A percentile compares a stretch with the other conserved stretches of the same genome.
These are phyloP conservation scores for Austroboletus novae-zelandiae DNA, from an alignment of 1,284 basidiomycete genomes.

Conservation along the genomic window DNA sequence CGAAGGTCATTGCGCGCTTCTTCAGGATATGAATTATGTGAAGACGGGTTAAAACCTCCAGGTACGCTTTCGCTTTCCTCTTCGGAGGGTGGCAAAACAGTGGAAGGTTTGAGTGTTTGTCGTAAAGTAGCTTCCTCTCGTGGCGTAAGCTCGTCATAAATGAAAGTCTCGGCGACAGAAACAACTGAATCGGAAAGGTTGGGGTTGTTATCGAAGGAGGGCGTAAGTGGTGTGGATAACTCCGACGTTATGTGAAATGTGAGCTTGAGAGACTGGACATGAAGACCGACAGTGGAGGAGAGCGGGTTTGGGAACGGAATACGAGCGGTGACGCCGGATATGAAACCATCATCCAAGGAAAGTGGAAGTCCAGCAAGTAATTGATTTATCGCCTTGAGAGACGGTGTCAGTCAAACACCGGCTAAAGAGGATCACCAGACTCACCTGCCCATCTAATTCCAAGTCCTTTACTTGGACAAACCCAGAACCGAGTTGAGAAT, in stretches of 20 bases:
- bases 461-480: conserved; percentile 84
- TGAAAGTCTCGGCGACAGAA: conserved; percentile 80
- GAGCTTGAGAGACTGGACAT: conserved; percentile 59
- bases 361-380: conserved; percentile 71
- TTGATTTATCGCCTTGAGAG: conserved; percentile 72
- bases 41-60: conserved; percentile 65
- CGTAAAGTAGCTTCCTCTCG: conserved; percentile 73
- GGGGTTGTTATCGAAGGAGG: conserved; percentile 21
- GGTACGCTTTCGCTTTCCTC: conserved; percentile 49
- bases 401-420: conserved; percentile 13
- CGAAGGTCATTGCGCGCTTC: conserved; percentile 24
- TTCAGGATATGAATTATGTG: conserved; percentile 37
- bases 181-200: conserved; percentile 75
- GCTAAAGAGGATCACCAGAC: conserved; percentile 17
- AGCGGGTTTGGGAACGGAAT: conserved; percentile 77
- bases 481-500: conserved; percentile 89
- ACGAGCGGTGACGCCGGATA: conserved; percentile 71
- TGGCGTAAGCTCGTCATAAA: conserved; percentile 76
- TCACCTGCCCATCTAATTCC: conserved; percentile 73
- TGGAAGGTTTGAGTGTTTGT: conserved; percentile 59
- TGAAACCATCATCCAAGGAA: conserved; percentile 65
- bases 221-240: conserved; percentile 12
- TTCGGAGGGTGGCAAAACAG: conserved; percentile 27
- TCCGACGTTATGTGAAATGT: conserved; percentile 51
- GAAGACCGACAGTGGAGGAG: conserved; percentile 68